Percentiles rank a stretch among this genome's conserved stretches.
Conservation (phyloP, 257 asterid species). For the Paraleonurus japonicus region DNA sequence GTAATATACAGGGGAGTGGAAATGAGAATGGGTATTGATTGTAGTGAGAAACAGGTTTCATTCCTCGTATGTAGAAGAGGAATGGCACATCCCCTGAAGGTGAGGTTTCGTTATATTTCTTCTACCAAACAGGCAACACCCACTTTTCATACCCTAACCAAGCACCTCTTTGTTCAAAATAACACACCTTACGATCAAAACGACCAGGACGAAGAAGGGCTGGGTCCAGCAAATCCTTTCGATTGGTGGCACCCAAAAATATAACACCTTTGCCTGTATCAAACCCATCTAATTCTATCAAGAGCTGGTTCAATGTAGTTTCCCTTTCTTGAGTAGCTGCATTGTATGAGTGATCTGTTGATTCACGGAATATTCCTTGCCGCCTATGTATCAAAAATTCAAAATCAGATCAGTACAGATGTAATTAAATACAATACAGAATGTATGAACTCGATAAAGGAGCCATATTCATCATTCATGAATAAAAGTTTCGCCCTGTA, state of each 20-base stretch:
- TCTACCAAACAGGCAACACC: background rate
- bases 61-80: background rate
- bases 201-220: conserved; percentile 99
- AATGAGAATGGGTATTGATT: background rate
- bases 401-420: background rate
- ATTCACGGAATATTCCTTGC: conserved; percentile 65
- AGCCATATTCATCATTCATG: background rate
- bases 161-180: conserved; percentile 15
- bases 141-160: background rate
- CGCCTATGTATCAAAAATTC: conserved; percentile 57
- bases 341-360: conserved; percentile 53
- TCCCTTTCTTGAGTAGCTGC: conserved; percentile 97
- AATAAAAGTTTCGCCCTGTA: background rate
- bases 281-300: conserved; percentile 96
- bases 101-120: background rate
- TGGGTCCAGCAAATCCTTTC: conserved; percentile 95
- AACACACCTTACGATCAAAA: conserved; percentile 93
- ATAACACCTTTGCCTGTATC: conserved; percentile 99
- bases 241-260: conserved; percentile 95
- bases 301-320: conserved; percentile 94
- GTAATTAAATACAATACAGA: background rate
- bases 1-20: background rate
- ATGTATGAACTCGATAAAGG: conserved; percentile 12
- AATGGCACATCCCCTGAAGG: background rate
- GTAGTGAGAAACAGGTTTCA: background rate